phyloP scores from a whole-genome alignment of 352 stramenopile genomes.

The Globisporangium barbulae region DNA sequence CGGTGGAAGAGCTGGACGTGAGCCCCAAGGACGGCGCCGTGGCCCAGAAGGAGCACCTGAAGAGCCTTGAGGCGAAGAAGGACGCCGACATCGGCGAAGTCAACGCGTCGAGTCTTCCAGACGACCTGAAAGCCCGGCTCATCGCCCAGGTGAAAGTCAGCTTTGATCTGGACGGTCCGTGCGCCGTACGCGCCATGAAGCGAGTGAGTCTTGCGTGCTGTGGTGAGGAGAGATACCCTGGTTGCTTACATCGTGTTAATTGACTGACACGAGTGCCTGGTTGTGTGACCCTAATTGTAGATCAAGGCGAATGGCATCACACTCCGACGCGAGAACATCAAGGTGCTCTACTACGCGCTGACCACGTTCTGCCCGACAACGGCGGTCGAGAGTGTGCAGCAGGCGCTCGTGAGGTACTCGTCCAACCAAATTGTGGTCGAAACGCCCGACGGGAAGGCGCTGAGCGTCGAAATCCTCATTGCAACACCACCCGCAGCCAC shows the following conservation, averaged over 20 bases:
- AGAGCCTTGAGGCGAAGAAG: constrained; percentile 24
- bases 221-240: neutral
- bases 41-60: constrained; percentile 35
- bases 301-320: constrained; percentile 9
- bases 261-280: neutral
- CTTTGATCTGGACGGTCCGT: constrained; percentile 29
- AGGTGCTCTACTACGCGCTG: constrained; percentile 21
- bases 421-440: neutral
- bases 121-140: constrained; percentile 36
- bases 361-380: constrained; percentile 25
- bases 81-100: constrained; percentile 27
- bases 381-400: constrained; percentile 21
- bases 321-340: constrained; percentile 18
- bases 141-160: constrained; percentile 37
- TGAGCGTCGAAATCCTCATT: neutral
- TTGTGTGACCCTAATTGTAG: constrained; percentile 1
- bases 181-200: constrained; percentile 38
- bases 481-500: neutral
- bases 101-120: constrained; percentile 23
- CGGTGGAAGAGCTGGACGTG: constrained; percentile 31
- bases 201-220: constrained; percentile 20
- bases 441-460: neutral
- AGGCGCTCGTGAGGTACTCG: constrained; percentile 30
- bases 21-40: constrained; percentile 31
- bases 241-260: too few relatives aligned